A percentile compares a stretch with the other conserved stretches of the same genome.
Conservation (phyloP, 23 red algal genomes). For the Gracilaria domingensis region DNA sequence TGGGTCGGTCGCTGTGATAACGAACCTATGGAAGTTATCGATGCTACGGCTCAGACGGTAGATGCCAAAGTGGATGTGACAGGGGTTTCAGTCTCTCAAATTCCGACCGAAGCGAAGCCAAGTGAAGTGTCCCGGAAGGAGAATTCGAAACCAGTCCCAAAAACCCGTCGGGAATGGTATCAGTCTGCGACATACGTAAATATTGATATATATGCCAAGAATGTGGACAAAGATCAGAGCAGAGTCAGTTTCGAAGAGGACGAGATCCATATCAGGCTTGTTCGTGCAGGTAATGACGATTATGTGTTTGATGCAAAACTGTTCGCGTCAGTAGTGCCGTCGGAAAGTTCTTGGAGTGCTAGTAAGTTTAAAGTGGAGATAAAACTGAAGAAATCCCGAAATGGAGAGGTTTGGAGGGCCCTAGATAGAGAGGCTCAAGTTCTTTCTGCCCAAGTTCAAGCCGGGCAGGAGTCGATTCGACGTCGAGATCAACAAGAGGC, state of each 20-base stretch:
- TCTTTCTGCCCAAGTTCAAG: slow-evolving; percentile 41
- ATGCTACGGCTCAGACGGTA: slow-evolving; percentile 14
- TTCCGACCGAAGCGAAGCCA: not conserved
- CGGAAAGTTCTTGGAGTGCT: slow-evolving; percentile 53
- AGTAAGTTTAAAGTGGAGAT: slow-evolving; percentile 84
- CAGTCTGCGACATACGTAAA: slow-evolving; percentile 63
- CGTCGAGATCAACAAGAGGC: slow-evolving; percentile 42
- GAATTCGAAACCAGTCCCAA: not conserved
- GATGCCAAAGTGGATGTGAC: not conserved
- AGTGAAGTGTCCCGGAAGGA: not conserved
- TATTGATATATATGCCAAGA: slow-evolving; percentile 77
- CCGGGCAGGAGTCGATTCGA: slow-evolving; percentile 39
- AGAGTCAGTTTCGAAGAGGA: slow-evolving; percentile 37
- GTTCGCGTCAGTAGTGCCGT: slow-evolving; percentile 25
- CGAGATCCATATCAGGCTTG: slow-evolving; percentile 22
- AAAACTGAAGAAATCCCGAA: slow-evolving; percentile 57
- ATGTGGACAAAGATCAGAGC: slow-evolving; percentile 54
- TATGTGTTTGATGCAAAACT: slow-evolving; percentile 45
- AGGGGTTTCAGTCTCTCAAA: not conserved
- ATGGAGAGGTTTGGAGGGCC: slow-evolving; percentile 68
- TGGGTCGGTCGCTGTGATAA: slow-evolving; percentile 44
- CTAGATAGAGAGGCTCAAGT: slow-evolving; percentile 55
- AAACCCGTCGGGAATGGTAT: slow-evolving; percentile 67
- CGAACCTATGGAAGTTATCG: slow-evolving; percentile 44
- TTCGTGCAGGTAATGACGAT: slow-evolving; percentile 33